Base-by-base conservation (phyloP, 306 rosid species). In the Casuarina cunninghamiana region DNA sequence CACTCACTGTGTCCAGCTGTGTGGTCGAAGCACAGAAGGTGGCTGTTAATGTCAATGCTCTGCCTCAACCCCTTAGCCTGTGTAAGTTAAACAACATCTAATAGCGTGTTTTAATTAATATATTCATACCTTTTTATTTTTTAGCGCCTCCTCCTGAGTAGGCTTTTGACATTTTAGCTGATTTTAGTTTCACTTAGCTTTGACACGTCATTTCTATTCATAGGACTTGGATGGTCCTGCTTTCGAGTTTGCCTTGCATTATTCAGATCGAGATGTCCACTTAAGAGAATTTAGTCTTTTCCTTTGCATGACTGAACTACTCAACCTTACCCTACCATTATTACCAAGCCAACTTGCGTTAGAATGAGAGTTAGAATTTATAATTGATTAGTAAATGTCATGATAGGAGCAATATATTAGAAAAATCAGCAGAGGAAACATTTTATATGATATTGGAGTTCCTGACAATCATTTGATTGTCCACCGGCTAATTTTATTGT, bases 1-100 rank as follows among this genome's bases (percentile, higher is more conserved):
- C 99, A 95, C 69, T 95, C 99, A 75, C 93, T 95, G 75, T 95
- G 99, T 83, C 99, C 99, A 66, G 99, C 97, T 53, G 97, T 95
- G 79, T 93, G 97, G 99, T 93, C 99, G 57, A 95, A 95, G 82
- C 97, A 95, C 83, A 87, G 97, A 83, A 86, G 99, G 83, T 95
- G 99, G 99, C 90, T 93, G 71, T 84, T 95, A 81, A 95, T 91
- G 97, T 91, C 97, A 70, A 93, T 93, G 97, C 89, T 95, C 71
- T 90, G 97, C 82, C 87, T 95, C 88, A 95, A 93, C 73, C 99
- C 97, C 72, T 26, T 91, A 68, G 85, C 97, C 41, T 95, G 99
- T 88, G 99, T 95, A 93, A 95, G 99, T 93, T 80, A 76, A 48
- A 76, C 75, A 44, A 71, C 80, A 75, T 45, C 78, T 75, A 77